A percentile compares a stretch with the other conserved stretches of the same genome.
phyloP scores from a whole-genome alignment of 371 early-diverging fungal genomes.

The Circinella umbellata region DNA sequence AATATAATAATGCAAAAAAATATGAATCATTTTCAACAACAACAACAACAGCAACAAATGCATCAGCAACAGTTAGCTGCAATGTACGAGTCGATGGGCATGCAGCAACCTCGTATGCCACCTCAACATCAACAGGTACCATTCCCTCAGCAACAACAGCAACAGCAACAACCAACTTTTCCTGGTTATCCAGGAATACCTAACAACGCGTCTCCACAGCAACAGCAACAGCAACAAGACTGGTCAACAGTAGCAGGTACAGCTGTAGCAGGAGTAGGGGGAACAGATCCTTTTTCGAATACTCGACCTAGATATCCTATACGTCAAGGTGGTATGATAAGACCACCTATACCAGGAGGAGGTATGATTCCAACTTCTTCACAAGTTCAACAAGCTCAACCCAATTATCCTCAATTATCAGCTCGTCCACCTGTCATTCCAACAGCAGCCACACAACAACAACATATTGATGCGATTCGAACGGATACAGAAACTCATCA shows the following conservation, averaged over 20 bases:
- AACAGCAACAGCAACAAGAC: background rate
- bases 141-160: background rate
- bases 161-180: constrained; percentile 4
- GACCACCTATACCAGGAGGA: constrained; percentile 3
- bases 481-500: constrained; percentile 25
- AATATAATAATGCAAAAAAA: constrained; percentile 19
- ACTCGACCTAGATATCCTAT: constrained; percentile 12
- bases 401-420: constrained; percentile 14
- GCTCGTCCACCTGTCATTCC: no score
- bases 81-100: constrained; percentile 25
- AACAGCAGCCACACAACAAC: background rate
- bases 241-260: background rate
- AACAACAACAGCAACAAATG: constrained; percentile 20
- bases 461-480: constrained; percentile 17
- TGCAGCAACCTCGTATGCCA: constrained; percentile 24
- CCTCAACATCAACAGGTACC: constrained; percentile 5
- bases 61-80: constrained; percentile 27
- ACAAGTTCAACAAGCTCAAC: constrained; percentile 12
- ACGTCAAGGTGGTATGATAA: constrained; percentile 15
- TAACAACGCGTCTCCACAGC: constrained; percentile 8
- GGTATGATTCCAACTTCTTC: no score
- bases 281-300: constrained; percentile 1
- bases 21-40: constrained; percentile 30
- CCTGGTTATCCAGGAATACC: constrained; percentile 6
- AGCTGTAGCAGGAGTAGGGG: constrained; percentile 8